Evolutionary conservation across 768 basidiomycete genomes (phyloP), one percentile per base, ranked within the genome.

Genomic region (Dioszegia hungarica): DNA sequence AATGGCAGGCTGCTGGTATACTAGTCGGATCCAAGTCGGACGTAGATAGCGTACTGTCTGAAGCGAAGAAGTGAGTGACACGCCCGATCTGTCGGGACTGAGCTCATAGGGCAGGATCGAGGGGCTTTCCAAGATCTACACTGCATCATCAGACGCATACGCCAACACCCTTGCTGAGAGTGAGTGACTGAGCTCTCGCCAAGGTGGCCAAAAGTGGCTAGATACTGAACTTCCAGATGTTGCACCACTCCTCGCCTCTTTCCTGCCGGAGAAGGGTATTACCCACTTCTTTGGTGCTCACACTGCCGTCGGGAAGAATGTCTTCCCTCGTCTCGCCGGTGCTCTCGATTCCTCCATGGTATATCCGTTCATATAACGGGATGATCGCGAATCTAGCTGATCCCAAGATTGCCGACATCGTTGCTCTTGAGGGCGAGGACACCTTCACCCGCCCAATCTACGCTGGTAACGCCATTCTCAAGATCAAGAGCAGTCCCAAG

Each of bases 401-500:
- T 33, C 11, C 1, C 4, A 54, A 77, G 76, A 82, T 95, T 59
- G 91, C 91, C 31, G 93, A 98, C 77, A 83, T 98, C 66, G 88
- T 86, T 31, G 87, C 86, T 14, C 79, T 97, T 62, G 81, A 85
- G 37, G 75, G 85, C n/a, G 60, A 61, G 2, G 86, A 87, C 62
- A 82, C 80, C 66, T 98, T 93, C 75, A 85, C 88, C 4, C 88
- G 94, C 24, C 91, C 90, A 25, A 95, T 98, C 68, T 98, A 99
- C 68, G 95, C 95, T 22, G 95, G 95, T 46, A 98, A 98, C 71
- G 95, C 95, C 41, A 90, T 98, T 54, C 83, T 92, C 24, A 94
- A 92, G 39, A 86, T 99, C 64, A 85, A 86, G 57, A 74, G 72
- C 22, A 88, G 88, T 0, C 82, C 84, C n/a, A 82, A 82, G 49